These are phyloP conservation scores for Phytopythium aichiense DNA, from an alignment of 352 stramenopile species.

Conservation along the genomic window DNA sequence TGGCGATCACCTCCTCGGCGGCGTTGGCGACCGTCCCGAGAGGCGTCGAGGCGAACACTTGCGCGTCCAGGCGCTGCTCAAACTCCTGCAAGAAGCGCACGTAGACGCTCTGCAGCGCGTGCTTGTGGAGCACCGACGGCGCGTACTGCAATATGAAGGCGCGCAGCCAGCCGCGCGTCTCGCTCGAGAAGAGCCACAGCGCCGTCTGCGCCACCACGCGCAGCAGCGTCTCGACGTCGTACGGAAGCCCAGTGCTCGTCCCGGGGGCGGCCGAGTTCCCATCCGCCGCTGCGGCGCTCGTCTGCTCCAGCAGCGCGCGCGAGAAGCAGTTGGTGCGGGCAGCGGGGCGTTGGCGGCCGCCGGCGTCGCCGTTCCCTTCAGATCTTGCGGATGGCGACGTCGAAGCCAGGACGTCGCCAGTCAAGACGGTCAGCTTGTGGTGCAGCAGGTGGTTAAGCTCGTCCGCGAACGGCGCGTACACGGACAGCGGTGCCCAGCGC, in stretches of 20 bases:
- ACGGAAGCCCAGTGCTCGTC: slow-evolving; percentile 8
- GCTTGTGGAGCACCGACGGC: slow-evolving; percentile 33
- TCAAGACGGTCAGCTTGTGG: slow-evolving; percentile 21
- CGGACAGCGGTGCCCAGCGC: slow-evolving; percentile 38
- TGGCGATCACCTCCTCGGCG: slow-evolving; percentile 59
- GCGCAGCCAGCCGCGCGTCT: slow-evolving; percentile 38
- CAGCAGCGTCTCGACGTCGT: slow-evolving; percentile 37
- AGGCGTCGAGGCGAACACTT: slow-evolving; percentile 38
- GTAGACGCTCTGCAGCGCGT: slow-evolving; percentile 37
- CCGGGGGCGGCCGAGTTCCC: no score
- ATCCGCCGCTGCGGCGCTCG: neutral
- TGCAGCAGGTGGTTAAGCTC: slow-evolving; percentile 44
- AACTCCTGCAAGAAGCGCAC: slow-evolving; percentile 35
- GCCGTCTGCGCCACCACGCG: slow-evolving; percentile 30
- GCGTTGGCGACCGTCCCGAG: slow-evolving; percentile 38
- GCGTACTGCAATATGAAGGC: slow-evolving; percentile 41
- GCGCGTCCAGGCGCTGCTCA: slow-evolving; percentile 37
- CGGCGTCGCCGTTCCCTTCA: neutral
- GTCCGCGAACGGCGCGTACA: slow-evolving; percentile 40
- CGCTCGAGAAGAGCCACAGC: slow-evolving; percentile 48
- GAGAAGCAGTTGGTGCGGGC: slow-evolving; percentile 48
- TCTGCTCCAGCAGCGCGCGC: slow-evolving; percentile 35
- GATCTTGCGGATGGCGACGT: neutral
- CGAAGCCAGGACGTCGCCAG: neutral
- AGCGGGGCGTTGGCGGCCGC: neutral